Base-by-base conservation (phyloP, 495 filamentous ascomycete species). In the Trichoderma parareesei region DNA sequence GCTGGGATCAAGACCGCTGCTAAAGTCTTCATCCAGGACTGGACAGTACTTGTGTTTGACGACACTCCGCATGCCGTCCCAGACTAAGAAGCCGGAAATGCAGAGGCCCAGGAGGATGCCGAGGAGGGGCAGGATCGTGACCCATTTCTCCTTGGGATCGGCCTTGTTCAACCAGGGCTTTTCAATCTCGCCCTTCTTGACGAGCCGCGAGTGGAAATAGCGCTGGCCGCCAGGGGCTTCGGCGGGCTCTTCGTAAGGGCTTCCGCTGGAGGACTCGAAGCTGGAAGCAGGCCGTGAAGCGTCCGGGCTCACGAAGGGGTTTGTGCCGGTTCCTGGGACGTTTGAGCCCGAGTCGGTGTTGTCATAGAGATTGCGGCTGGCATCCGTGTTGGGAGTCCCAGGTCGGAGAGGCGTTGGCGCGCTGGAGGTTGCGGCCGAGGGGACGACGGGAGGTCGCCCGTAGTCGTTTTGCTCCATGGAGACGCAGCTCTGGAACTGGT, bases 61-160 rank as follows among this genome's bases (percentile, higher is more conserved):
- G 3, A 93, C 88, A 60, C 81, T 84, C 6, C 74, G 73, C 18
- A 91, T 67, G 8, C 90, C 90, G 65, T 90, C 84, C 78, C 86
- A 92, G 13, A 93, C 78, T 55, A 93, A 70, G 67, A 90, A 80
- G 0, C 79, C 90, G 4, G 87, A 82, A 55, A 92, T 79, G 4
- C 68, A 84, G 55, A 92, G 68, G 33, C 90, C 90, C 10, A 90
- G 60, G 16, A 82, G 20, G 57, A 93, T 78, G 27, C 90, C 89
- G 35, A 90, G 71, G 55, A 91, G 69, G 4, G 89, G 89, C 40
- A 93, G 82, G 64, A 93, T 90, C 27, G 86, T 91, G 5, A 90
- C 87, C 90, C 90, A 93, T 78, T 91, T 92, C 80, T 92, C 88
- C 71, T 82, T 86, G 4, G 89, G 87, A 70, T 93, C 89, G 62